Evolutionary conservation across 768 basidiomycete genomes (phyloP).

Genomic region (Austroboletus eburneus): DNA sequence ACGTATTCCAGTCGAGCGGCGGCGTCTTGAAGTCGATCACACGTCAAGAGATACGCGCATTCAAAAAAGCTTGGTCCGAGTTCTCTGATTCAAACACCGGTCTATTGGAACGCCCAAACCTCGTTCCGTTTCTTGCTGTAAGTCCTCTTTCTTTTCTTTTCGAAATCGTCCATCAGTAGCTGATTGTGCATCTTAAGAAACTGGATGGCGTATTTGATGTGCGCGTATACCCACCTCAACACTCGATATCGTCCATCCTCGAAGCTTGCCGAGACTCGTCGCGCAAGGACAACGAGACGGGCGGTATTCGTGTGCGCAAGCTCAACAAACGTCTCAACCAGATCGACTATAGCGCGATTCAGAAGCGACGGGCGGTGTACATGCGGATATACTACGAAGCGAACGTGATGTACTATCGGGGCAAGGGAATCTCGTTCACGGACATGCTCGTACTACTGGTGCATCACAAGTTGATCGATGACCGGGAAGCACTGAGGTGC

Average conservation of each 20-base stretch:
- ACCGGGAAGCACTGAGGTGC: conserved; percentile 83
- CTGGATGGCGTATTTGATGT: conserved; percentile 87
- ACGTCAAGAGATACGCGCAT: conserved; percentile 87
- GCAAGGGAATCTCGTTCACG: conserved; percentile 85
- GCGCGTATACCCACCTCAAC: conserved; percentile 73
- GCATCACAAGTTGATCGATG: conserved; percentile 89
- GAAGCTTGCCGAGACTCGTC: conserved; percentile 42
- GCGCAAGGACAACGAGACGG: conserved; percentile 33
- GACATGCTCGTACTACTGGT: conserved; percentile 83
- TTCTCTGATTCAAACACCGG: conserved; percentile 78
- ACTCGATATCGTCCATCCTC: conserved; percentile 57
- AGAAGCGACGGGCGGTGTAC: conserved; percentile 65
- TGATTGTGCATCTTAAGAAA: conserved; percentile 43
- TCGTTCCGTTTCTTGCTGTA: conserved; percentile 81
- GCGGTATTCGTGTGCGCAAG: conserved; percentile 60
- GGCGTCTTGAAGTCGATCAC: conserved; percentile 72
- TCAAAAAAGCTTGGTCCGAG: conserved; percentile 92
- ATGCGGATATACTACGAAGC: conserved; percentile 87
- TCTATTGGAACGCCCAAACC: conserved; percentile 62
- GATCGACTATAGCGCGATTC: conserved; percentile 62
- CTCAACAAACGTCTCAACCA: conserved; percentile 53
- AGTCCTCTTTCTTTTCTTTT: conserved; percentile 26
- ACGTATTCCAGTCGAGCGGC: conserved; percentile 85
- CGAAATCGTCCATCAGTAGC: not conserved
- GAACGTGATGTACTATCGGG: conserved; percentile 60